A percentile compares a stretch with the other conserved stretches of the same genome.
phyloP scores from a whole-genome alignment of 441 rosid genomes.

The Syzygium syzygioides region DNA sequence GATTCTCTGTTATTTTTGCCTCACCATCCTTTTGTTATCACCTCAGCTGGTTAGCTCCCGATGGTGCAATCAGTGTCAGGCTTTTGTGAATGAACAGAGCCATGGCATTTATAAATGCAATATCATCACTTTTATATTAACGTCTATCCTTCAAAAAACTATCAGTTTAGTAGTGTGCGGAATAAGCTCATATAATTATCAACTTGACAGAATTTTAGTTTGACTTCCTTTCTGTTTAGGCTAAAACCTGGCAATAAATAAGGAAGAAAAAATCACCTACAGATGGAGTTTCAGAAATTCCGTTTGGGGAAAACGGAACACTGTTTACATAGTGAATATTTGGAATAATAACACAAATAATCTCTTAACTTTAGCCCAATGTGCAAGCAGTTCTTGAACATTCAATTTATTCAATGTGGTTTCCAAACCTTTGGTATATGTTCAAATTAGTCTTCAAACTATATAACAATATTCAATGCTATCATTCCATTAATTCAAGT shows the following conservation, averaged over 20 bases:
- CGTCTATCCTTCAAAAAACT: background rate
- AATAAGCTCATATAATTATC: background rate
- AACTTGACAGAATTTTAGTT: background rate
- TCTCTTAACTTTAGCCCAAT: too few relatives aligned
- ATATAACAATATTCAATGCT: too few relatives aligned
- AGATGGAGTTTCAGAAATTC: background rate
- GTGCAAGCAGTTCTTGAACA: too few relatives aligned
- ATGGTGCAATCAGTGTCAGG: background rate
- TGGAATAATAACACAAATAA: too few relatives aligned
- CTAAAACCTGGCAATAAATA: background rate
- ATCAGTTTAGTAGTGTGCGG: background rate
- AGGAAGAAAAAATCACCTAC: background rate
- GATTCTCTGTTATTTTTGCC: background rate
- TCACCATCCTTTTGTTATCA: fast-evolving
- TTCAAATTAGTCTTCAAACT: too few relatives aligned
- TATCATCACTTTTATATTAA: background rate
- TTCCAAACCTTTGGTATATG: too few relatives aligned
- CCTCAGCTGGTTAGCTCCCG: background rate
- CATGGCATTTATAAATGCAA: background rate
- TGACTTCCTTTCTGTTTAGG: background rate
- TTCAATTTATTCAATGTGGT: too few relatives aligned
- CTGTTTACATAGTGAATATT: background rate
- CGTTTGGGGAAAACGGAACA: background rate
- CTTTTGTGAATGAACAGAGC: background rate
- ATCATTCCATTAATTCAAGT: too few relatives aligned